Evolutionary conservation across 1,139 yeast genomes (phyloP).

Genomic region (Geotrichum klebahnii): DNA sequence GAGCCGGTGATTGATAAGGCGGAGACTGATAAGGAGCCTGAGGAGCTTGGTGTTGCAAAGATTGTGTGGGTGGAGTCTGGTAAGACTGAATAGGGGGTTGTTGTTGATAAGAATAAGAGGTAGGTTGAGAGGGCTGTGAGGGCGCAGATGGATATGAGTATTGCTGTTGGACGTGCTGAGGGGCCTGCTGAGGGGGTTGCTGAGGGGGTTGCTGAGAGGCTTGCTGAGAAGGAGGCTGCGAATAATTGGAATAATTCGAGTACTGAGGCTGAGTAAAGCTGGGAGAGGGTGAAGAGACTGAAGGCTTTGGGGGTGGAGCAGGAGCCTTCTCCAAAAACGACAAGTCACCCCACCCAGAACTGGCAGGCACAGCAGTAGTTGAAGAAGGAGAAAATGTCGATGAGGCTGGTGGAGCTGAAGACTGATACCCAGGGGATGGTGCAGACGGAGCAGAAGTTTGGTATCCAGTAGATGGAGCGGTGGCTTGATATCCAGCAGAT

Average conservation of each 20-base stretch:
- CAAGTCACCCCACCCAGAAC: slow-evolving; percentile 25
- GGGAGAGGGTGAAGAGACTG: slow-evolving; percentile 9
- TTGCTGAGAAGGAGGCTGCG: slow-evolving; percentile 12
- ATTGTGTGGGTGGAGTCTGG: slow-evolving; percentile 21
- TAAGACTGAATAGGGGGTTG: slow-evolving; percentile 22
- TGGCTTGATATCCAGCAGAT: too few species aligned
- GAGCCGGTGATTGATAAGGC: slow-evolving; percentile 22
- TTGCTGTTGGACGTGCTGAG: slow-evolving; percentile 14
- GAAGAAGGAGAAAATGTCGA: slow-evolving; percentile 14
- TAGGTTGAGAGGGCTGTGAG: slow-evolving; percentile 14
- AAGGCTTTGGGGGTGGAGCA: slow-evolving; percentile 13
- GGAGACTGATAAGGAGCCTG: slow-evolving; percentile 22
- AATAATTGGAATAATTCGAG: slow-evolving; percentile 15
- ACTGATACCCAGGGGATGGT: slow-evolving; percentile 19
- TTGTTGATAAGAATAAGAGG: slow-evolving; percentile 21
- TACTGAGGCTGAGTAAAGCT: slow-evolving; percentile 8
- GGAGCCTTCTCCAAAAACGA: slow-evolving; percentile 19
- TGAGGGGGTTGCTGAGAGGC: slow-evolving; percentile 15
- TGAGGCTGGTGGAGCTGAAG: slow-evolving; percentile 17
- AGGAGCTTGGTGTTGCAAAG: too few species aligned
- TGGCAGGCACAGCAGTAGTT: slow-evolving; percentile 15
- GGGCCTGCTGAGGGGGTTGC: slow-evolving; percentile 18
- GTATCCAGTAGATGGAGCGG: slow-evolving; percentile 17
- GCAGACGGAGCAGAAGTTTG: slow-evolving; percentile 22
- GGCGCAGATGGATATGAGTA: slow-evolving; percentile 20